A percentile compares a stretch with the other conserved stretches of the same genome.
phyloP scores from a whole-genome alignment of 2,329 filamentous ascomycete genomes.

The Exserohilum rostratum region DNA sequence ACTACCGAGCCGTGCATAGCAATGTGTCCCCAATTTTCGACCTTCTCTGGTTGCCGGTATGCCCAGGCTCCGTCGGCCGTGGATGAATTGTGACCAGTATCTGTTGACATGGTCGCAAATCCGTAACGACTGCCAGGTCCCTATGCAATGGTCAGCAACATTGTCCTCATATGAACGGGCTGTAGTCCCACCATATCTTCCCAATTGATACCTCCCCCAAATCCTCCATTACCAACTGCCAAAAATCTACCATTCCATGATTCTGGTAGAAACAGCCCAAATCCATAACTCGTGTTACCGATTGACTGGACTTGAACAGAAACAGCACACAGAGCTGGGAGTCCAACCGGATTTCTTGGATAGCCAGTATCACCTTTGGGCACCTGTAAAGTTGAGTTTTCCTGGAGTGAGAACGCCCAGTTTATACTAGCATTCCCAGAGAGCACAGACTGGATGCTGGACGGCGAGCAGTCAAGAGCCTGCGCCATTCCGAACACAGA shows the following conservation, averaged over 20 bases:
- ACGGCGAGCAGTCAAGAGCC: not conserved
- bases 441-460: not conserved
- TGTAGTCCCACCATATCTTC: slow-evolving; percentile 52
- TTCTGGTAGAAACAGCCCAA: slow-evolving; percentile 49
- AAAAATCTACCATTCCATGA: slow-evolving; percentile 47
- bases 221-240: slow-evolving; percentile 55
- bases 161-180: not conserved
- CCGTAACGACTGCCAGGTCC: slow-evolving; percentile 45
- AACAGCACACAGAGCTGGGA: slow-evolving; percentile 49
- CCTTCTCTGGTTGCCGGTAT: slow-evolving; percentile 43
- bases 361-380: slow-evolving; percentile 49
- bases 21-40: slow-evolving; percentile 49
- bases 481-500: not conserved
- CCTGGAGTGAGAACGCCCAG: not conserved
- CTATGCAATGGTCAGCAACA: slow-evolving; percentile 11
- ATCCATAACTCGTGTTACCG: slow-evolving; percentile 44
- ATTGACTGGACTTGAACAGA: slow-evolving; percentile 47
- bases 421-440: not conserved
- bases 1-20: slow-evolving; percentile 57
- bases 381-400: slow-evolving; percentile 38
- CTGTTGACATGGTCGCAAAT: slow-evolving; percentile 53
- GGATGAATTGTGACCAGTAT: slow-evolving; percentile 54
- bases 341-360: slow-evolving; percentile 46
- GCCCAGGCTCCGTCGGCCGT: slow-evolving; percentile 47
- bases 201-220: slow-evolving; percentile 56